Percentiles rank a stretch among this genome's conserved stretches.
phyloP scores from a whole-genome alignment of 192 early-diverging fungal species.

The Rhizophagus clarus region DNA sequence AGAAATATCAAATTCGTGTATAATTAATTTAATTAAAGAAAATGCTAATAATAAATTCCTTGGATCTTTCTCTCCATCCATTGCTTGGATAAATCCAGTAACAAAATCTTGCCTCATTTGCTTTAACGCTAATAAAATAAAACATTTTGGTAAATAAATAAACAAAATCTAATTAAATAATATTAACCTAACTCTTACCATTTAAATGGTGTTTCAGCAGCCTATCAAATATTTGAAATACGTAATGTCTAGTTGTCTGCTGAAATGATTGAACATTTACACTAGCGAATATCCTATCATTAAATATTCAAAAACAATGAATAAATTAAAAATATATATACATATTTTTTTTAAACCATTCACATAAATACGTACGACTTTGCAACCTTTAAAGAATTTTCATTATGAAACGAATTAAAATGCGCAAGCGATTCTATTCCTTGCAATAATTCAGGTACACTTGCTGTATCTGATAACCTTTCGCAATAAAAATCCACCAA shows the following conservation, averaged over 20 bases:
- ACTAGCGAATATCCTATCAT: constrained; percentile 71
- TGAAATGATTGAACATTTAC: constrained; percentile 92
- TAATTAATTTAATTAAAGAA: constrained; percentile 70
- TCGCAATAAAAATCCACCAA: constrained; percentile 77
- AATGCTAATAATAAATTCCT: constrained; percentile 91
- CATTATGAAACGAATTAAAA: constrained; percentile 60
- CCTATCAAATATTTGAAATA: constrained; percentile 73
- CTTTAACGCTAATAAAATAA: constrained; percentile 54
- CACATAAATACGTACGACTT: constrained; percentile 45
- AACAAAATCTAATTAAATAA: not conserved
- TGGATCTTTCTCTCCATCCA: constrained; percentile 99
- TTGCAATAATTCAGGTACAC: constrained; percentile 66
- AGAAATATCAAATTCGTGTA: constrained; percentile 75
- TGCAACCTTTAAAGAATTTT: constrained; percentile 53
- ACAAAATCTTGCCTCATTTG: constrained; percentile 73
- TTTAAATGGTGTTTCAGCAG: constrained; percentile 61
- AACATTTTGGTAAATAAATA: not conserved
- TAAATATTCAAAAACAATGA: not conserved
- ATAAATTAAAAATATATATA: not conserved
- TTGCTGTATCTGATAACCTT: constrained; percentile 70
- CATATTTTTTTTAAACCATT: constrained; percentile 9
- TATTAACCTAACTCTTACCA: constrained; percentile 40
- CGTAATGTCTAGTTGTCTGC: constrained; percentile 76
- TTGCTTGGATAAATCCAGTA: constrained; percentile 76
- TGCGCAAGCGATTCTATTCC: constrained; percentile 63